Evolutionary conservation across 129 eudicot genomes (phyloP), one percentile per base, ranked within the genome.

Genomic region (Sambucus nigra): DNA sequence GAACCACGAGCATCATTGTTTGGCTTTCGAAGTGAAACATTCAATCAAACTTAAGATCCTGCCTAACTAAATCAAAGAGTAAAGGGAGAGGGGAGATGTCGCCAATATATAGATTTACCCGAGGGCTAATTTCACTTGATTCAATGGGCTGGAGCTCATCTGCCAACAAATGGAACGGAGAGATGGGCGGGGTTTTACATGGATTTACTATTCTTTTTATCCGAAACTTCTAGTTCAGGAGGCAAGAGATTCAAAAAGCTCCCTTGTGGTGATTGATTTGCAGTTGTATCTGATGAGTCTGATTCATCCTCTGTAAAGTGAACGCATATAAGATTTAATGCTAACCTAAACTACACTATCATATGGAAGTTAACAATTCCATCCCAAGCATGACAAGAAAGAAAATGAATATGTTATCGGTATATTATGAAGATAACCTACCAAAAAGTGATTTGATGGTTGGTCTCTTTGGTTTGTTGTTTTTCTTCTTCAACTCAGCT

Each of bases 401-500:
- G 23, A n/a, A 29, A 29, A 8, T 8, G 8, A 29, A 29, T 29
- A 29, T 29, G 5, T 29, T 8, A 29, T n/a, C n/a, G n/a, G n/a
- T 23, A 8, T 3, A 35, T 35, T 12, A 10, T 13, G 5, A 25
- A 27, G 20, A n/a, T 13, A 55, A 47, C 78, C 3, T 84, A 89
- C 97, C 97, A 47, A 89, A 89, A 39, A 89, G 82, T 58, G 97
- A 62, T 59, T 78, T 84, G 69, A 89, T 73, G 46, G 86, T 64
- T 53, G 95, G 97, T 70, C 95, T 81, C 77, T 79, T 89, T 5
- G 86, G 72, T 55, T 81, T 89, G 79, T 62, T 79, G 68, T 50
- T 82, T 69, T 79, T 89, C 86, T 89, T 89, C 88, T 89, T 81
- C 63, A 89, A 55, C 72, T 84, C 97, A 72, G 88, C 97, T 89